These are phyloP conservation scores for Limtongia smithiae DNA, from an alignment of 805 yeast genomes.

Conservation along the genomic window DNA sequence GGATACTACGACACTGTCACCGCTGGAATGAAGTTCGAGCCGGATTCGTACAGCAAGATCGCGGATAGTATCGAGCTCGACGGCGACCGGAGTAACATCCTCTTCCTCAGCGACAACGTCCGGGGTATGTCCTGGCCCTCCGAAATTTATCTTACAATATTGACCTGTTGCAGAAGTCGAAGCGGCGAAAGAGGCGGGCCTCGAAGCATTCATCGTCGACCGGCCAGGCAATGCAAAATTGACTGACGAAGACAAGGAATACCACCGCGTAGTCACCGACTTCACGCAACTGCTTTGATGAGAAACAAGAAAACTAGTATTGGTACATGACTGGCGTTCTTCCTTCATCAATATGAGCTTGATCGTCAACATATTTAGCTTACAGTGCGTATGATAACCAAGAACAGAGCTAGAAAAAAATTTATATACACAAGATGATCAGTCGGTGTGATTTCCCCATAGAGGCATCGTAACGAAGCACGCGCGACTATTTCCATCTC, in stretches of 20 bases:
- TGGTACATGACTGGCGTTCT: too few species aligned
- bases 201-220: conserved; percentile 54
- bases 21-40: conserved; percentile 66
- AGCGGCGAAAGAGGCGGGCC: conserved; percentile 68
- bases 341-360: too few species aligned
- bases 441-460: too few species aligned
- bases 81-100: conserved; percentile 38
- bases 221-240: conserved; percentile 67
- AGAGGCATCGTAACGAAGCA: too few species aligned
- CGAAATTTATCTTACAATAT: background rate
- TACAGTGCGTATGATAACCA: too few species aligned
- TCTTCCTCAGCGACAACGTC: conserved; percentile 79
- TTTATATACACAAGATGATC: too few species aligned
- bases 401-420: too few species aligned
- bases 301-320: too few species aligned
- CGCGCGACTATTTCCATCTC: background rate
- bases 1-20: conserved; percentile 86
- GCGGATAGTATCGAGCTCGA: conserved; percentile 34
- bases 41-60: conserved; percentile 58
- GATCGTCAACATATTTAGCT: too few species aligned
- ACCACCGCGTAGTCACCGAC: conserved; percentile 17
- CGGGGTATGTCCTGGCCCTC: conserved; percentile 22
- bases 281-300: conserved; percentile 8
- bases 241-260: conserved; percentile 23
- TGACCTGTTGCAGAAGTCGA: conserved; percentile 49